Base-by-base conservation (phyloP, 2,329 filamentous ascomycete genomes). In the Clathrospora elynae region DNA sequence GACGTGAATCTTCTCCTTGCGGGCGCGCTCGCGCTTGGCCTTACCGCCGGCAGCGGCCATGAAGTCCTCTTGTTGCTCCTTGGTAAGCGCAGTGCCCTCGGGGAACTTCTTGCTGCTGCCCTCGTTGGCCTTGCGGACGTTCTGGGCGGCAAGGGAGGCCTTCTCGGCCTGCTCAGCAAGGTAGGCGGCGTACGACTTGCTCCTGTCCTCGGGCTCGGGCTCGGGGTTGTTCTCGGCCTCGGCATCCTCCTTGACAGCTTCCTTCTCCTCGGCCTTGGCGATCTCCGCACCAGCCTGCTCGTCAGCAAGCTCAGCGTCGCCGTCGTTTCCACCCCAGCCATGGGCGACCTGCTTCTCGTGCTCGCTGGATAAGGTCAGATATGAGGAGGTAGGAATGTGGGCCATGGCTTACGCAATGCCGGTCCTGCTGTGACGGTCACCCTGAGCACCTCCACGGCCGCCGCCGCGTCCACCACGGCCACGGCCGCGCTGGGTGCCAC, bases 51-150 rank as follows among this genome's bases (percentile, higher is more conserved):
- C 73, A 61, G 80, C 84, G 65, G 86, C 75, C 68, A 96, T 86
- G 82, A 88, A 96, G 57, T 71, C 68, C 62, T 87, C 84, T 63
- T 90, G 84, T 40, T 82, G 80, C 46, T 70, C 70, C 57, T 77
- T 78, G 64, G 71, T 64, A 62, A 83, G 62, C 53, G 78, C 75
- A 79, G 91, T 95, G 71, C 90, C 90, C 65, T 81, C 79, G 66
- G 87, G 88, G 88, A 91, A 96, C 82, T 96, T 93, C 83, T 93
- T 92, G 80, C 90, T 89, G 78, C 79, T 82, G 67, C 91, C 91
- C 79, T 96, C 91, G 80, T 97, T 96, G 74, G 92, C 78, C 79
- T 90, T 85, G 77, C 93, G 92, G 68, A 90, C 80, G 66, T 88
- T 82, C 61, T 81, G 82, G 55, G 79, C 73, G 61, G 78, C 80